Percentiles rank a stretch among this genome's conserved stretches.
Conservation (phyloP, 1,284 basidiomycete species). For the Irpex sp. region DNA sequence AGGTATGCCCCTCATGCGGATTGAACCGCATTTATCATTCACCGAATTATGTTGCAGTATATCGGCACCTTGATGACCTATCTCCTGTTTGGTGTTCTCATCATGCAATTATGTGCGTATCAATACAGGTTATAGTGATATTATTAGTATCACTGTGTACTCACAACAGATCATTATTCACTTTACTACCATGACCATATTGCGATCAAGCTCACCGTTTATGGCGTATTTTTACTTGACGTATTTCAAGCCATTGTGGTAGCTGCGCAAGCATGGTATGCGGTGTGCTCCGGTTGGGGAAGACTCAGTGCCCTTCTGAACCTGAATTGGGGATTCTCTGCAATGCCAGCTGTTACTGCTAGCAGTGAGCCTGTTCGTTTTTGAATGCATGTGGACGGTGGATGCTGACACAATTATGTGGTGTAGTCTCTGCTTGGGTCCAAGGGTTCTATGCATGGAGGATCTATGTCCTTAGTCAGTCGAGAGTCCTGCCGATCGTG, state of each 20-base stretch:
- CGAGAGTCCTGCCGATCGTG: slow-evolving; percentile 2
- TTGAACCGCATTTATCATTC: too few species aligned
- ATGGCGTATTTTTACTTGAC: slow-evolving; percentile 8
- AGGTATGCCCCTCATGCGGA: too few species aligned
- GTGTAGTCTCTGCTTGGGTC: slow-evolving; percentile 11
- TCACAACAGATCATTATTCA: too few species aligned
- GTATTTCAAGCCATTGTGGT: slow-evolving; percentile 10
- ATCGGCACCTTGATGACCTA: slow-evolving; percentile 5
- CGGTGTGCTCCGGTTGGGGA: neutral
- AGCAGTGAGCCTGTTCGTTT: neutral
- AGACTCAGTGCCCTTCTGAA: neutral
- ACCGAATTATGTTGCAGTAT: neutral
- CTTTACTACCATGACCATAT: slow-evolving; percentile 4
- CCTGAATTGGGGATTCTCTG: neutral
- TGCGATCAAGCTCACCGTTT: slow-evolving; percentile 7
- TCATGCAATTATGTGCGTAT: slow-evolving; percentile 12
- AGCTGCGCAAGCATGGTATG: neutral
- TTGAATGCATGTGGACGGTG: too few species aligned
- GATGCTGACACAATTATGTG: too few species aligned
- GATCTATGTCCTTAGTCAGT: slow-evolving; percentile 7
- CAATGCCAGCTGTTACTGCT: neutral
- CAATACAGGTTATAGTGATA: too few species aligned
- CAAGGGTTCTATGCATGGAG: slow-evolving; percentile 15
- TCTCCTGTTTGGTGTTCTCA: slow-evolving; percentile 10
- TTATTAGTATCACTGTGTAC: too few species aligned